Evolutionary conservation across 768 basidiomycete genomes (phyloP), one percentile per base, ranked within the genome.

Genomic region (Phallus indusiatus): DNA sequence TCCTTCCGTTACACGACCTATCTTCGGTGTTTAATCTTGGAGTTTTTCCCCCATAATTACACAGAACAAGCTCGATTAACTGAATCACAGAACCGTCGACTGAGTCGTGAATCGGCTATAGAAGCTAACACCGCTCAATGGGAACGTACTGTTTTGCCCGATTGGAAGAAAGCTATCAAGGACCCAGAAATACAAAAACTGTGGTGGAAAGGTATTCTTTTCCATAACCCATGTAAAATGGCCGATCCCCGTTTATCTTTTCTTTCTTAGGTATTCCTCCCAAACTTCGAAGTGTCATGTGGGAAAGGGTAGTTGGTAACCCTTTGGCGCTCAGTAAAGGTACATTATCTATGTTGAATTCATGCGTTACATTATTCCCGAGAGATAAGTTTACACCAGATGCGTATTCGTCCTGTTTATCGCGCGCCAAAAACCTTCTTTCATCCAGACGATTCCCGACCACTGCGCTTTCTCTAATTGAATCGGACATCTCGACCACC

Each of bases 271-370:
- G 57, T 18, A 48, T 59, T 64, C 93, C 93, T 1, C 80, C 86
- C 0, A 88, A 89, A 67, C 70, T 91, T 56, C 81, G 93, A 34
- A 86, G 88, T 3, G 68, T 77, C 1, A 79, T 94, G 76, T 95
- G 93, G 93, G 83, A 88, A 68, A 78, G 78, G 54, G 90, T 86
- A n/a, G 82, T 87, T 16, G 93, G 93, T 8, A 95, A 95, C 67
- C 75, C 82, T 22, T 75, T 95, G 48, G 84, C 90, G 16, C 70
- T 95, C 55, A 84, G 82, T 70, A 93, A 88, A 85, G 89, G 89
- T 85, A 72, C 28, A 62, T 62, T 63, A 16, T 42, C 17, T 67
- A 64, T 20, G 28, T 20, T 47, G 28, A 28, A 28, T 28, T 28
- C 28, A 28, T 28, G 5, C n/a, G 16, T n/a, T 21, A 8, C 22